A percentile compares a stretch with the other conserved stretches of the same genome.
Conservation (phyloP, 768 basidiomycete species). For the Tricholoma terreum region DNA sequence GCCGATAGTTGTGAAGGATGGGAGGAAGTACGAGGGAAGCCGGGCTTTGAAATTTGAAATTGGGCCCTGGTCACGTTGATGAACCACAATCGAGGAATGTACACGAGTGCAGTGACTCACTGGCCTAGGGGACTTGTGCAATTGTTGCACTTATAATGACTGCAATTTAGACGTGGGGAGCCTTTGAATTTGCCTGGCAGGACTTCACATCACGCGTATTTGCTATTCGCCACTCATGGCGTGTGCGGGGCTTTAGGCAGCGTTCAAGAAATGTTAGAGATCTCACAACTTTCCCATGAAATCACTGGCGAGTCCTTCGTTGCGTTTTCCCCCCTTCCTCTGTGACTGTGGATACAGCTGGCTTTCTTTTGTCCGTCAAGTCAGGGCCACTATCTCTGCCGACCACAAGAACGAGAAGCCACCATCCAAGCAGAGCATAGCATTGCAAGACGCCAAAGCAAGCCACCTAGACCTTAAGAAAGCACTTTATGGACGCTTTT, state of each 20-base stretch:
- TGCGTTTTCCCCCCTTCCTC: background rate
- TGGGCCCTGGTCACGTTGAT: background rate
- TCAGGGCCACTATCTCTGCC: background rate
- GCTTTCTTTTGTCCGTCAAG: background rate
- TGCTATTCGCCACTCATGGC: background rate
- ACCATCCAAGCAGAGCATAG: background rate
- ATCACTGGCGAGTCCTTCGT: background rate
- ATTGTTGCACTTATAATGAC: background rate
- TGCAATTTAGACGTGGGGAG: background rate
- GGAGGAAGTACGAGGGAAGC: background rate
- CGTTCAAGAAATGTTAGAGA: background rate
- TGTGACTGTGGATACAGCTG: background rate
- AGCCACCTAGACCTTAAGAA: background rate
- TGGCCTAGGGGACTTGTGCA: too few species aligned
- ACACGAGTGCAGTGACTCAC: too few species aligned
- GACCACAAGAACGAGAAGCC: background rate
- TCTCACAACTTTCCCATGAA: background rate
- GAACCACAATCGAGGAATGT: background rate
- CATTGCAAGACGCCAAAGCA: background rate
- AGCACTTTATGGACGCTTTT: background rate
- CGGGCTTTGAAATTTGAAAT: slow-evolving; percentile 1
- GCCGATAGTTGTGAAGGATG: too few species aligned
- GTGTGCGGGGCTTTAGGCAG: background rate
- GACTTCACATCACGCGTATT: background rate
- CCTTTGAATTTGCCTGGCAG: background rate